Base-by-base conservation (phyloP, 352 stramenopile species). In the Globisporangium takayamanum region DNA sequence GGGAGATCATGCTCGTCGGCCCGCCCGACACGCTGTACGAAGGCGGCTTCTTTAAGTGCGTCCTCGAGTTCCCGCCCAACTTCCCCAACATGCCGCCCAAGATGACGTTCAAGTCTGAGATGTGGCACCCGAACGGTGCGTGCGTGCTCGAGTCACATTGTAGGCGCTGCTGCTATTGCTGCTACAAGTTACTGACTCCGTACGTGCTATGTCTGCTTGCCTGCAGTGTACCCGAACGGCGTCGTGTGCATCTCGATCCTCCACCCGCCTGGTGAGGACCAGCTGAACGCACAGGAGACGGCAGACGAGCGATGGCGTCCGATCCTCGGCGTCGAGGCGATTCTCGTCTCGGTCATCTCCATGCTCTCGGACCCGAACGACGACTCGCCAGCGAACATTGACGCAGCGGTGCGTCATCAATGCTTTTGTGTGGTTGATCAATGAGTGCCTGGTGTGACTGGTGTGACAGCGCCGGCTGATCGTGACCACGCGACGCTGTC, bases 341-440 rank as follows among this genome's bases (percentile, higher is more conserved):
- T 98, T 57, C 76, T 98, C 54, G 85, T 98, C 42, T 97, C 87
- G 48, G 92, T 98, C 30, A 98, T 99, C 72, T 99, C 94, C 6
- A 99, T 99, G 97, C 88, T 99, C 16, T 98, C 87, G 51, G 97
- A 99, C 81, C 97, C 97, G 26, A 99, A 99, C 78, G 96, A 99
- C 71, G 95, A 99, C 51, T 98, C 92, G 50, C 97, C 97, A 2
- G 97, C 97, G n/a, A 99, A 99, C 82, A 98, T 99, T 63, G 97
- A 99, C 73, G 97, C 97, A 22, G 97, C 97, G 36, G 95, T 98
- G 69, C 71, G 93, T 82, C n/a, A n/a, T n/a, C n/a, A n/a, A n/a
- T n/a, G n/a, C n/a, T n/a, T n/a, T n/a, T n/a, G n/a, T n/a, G n/a
- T n/a, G n/a, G n/a, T n/a, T n/a, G n/a, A n/a, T n/a, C n/a, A n/a